Evolutionary conservation across 179 eudicot species (phyloP).

Genomic region (Beta corolliflora): DNA sequence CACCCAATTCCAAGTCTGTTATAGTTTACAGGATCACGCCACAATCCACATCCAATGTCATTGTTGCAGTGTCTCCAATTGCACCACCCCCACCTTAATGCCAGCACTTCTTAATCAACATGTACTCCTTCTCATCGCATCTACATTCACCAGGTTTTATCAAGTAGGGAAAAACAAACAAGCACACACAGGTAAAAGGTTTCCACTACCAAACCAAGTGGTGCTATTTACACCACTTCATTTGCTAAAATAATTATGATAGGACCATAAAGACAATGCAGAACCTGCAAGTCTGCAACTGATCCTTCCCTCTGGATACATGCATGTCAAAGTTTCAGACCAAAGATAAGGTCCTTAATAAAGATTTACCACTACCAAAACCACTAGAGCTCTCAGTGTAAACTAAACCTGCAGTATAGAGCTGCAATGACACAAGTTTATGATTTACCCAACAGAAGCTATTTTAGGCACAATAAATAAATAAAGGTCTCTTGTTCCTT

Average conservation of each 20-base stretch:
- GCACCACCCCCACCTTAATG: conserved; percentile 12
- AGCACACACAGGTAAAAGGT: neutral
- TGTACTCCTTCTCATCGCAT: neutral
- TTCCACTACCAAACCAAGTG: neutral
- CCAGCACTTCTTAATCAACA: neutral
- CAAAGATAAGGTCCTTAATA: neutral
- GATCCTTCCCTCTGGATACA: neutral
- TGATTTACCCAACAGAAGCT: neutral
- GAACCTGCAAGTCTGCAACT: neutral
- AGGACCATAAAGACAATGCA: neutral
- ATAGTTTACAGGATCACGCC: neutral
- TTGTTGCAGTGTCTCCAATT: neutral
- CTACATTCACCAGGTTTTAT: conserved; percentile 5
- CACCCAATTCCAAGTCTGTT: neutral
- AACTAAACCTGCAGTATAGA: neutral
- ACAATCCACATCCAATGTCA: neutral
- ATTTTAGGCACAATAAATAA: neutral
- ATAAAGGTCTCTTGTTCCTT: neutral
- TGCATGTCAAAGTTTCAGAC: conserved; percentile 9
- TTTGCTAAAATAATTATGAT: neutral
- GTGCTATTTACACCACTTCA: neutral
- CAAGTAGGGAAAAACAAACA: neutral
- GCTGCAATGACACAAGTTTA: neutral
- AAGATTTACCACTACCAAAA: neutral
- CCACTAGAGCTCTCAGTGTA: neutral